Evolutionary conservation across 441 rosid genomes (phyloP), one percentile per base, ranked within the genome.

Genomic region (Eruca vesicaria): DNA sequence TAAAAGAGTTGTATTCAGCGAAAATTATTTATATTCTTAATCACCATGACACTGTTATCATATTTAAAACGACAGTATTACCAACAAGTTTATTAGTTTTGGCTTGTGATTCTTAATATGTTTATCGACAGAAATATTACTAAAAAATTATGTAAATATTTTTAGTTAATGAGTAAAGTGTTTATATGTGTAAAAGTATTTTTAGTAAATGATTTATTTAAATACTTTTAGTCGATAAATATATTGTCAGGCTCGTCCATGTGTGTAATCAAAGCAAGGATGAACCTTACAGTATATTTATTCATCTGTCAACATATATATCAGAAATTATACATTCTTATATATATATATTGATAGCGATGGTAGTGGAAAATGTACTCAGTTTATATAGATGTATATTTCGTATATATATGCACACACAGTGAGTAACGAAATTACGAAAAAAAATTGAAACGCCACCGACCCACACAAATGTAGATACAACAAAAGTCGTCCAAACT

Each of bases 381-480:
- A 16, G 3, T 29, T 28, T 31, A 23, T 64, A 21, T 41, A 63
- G 10, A 63, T 63, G 4, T 21, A 9, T 53, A 9, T 53, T 53
- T 53, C 26, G 3, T 23, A 41, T 8, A 45, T 65, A 31, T 45
- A 48, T 48, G 21, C 53, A 48, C 55, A 15, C 55, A 48, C 16
- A 16, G 26, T 59, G 63, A 41, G 31, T 63, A 36, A 9, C 50
- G 68, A 63, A 74, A 55, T 41, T 20, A n/a, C n/a, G 7, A 48
- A 9, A 10, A 48, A 41, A 41, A 55, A 14, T 11, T 72, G 56
- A 53, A 72, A 53, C 55, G 62, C 70, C 70, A 72, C 76, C 2
- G 1, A 23, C 26, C 26, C 26, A 23, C 26, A 72, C 56, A 53
- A 23, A 53, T 64, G 33, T 64, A 14, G 71, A 65, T 65, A 56